Percentiles rank a stretch among this genome's conserved stretches.
These are phyloP conservation scores for Acanthochlamys bracteata DNA, from an alignment of 106 monocot species.

Conservation along the genomic window DNA sequence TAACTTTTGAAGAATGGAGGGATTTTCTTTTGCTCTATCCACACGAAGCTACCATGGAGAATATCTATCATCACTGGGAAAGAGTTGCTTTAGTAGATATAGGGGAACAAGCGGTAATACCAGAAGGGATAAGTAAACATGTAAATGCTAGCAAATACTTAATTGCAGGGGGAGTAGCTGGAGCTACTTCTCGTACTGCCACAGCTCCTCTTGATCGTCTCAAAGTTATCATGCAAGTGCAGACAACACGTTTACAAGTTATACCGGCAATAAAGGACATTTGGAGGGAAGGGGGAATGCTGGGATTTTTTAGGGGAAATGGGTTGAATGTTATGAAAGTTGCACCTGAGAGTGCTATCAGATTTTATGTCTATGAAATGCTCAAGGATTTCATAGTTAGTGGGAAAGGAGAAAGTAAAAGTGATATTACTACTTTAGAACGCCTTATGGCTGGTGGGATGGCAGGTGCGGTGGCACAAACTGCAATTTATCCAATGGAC, in stretches of 20 bases:
- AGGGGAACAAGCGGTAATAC: conserved; percentile 86
- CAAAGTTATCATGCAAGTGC: conserved; percentile 83
- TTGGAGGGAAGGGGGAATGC: conserved; percentile 58
- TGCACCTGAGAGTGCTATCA: conserved; percentile 92
- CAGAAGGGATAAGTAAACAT: conserved; percentile 84
- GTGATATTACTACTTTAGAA: conserved; percentile 64
- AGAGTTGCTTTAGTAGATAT: conserved; percentile 89
- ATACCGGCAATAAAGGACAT: conserved; percentile 68
- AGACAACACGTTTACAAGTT: conserved; percentile 37
- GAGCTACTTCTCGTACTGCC: conserved; percentile 84
- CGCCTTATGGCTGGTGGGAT: conserved; percentile 81
- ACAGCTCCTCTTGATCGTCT: conserved; percentile 91
- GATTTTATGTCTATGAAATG: conserved; percentile 84
- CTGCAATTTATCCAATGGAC: conserved; percentile 91
- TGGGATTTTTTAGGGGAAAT: conserved; percentile 82
- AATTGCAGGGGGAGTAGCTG: conserved; percentile 89
- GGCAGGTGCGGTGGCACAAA: conserved; percentile 91
- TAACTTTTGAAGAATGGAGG: conserved; percentile 98
- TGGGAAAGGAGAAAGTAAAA: conserved; percentile 51
- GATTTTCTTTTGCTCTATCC: conserved; percentile 92
- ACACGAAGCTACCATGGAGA: conserved; percentile 87
- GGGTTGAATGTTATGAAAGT: conserved; percentile 91
- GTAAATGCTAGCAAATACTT: conserved; percentile 76
- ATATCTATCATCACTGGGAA: conserved; percentile 87
- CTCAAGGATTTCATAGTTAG: conserved; percentile 63